Conservation (phyloP, 441 rosid genomes). For the Metrosideros polymorpha region DNA sequence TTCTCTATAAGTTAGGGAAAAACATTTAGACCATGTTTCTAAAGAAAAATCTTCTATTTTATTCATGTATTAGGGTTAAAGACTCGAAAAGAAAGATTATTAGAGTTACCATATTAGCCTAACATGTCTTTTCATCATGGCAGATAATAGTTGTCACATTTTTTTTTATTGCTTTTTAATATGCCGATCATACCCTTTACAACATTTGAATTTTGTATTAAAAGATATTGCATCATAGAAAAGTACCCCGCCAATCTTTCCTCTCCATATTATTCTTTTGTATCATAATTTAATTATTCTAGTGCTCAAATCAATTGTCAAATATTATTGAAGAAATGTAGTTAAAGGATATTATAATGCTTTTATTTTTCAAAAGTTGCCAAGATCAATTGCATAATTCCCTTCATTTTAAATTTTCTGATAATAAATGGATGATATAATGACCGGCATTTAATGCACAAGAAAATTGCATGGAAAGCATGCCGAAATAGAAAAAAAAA, state of each 20-base stretch:
- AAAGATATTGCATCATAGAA: not conserved
- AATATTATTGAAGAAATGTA: not conserved
- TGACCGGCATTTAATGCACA: accelerated
- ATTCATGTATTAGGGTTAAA: too few relatives aligned
- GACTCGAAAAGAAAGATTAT: not conserved
- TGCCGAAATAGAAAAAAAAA: not conserved
- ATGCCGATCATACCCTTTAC: not conserved
- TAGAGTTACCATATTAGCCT: too few relatives aligned
- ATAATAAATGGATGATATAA: not conserved
- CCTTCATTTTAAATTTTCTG: not conserved
- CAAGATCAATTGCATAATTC: not conserved
- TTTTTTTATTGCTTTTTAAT: not conserved
- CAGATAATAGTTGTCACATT: not conserved
- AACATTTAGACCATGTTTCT: not conserved
- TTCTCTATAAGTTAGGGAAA: too few relatives aligned
- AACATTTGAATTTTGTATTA: not conserved
- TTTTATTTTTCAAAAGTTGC: not conserved
- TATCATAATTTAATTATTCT: too few relatives aligned
- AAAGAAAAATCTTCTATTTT: too few relatives aligned
- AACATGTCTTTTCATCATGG: not conserved
- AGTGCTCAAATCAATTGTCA: not conserved
- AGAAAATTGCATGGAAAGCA: not conserved
- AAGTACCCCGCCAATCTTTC: not conserved
- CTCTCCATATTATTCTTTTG: too few relatives aligned
- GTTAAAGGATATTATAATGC: not conserved